phyloP scores from a whole-genome alignment of 306 rosid species.

The Cucumis hystrix region DNA sequence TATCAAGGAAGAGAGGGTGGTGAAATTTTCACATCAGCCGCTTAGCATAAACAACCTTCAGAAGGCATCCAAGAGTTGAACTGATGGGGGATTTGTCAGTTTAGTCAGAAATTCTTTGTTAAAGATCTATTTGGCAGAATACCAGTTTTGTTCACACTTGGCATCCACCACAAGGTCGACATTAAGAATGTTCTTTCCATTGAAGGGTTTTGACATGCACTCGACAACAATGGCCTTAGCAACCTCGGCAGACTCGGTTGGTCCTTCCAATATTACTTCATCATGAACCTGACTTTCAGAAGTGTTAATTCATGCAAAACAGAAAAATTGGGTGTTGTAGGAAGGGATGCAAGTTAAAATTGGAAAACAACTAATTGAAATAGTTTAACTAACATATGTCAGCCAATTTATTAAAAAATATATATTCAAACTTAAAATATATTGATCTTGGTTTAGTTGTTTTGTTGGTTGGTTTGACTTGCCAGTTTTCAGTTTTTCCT shows the following conservation, averaged over 20 bases:
- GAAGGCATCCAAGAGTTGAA: background rate
- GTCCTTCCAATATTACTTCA: constrained; percentile 97
- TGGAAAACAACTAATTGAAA: background rate
- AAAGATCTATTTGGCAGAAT: constrained; percentile 43
- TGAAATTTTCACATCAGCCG: background rate
- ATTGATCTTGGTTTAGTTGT: background rate
- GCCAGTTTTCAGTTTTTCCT: background rate
- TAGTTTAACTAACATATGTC: background rate
- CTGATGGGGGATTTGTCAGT: background rate
- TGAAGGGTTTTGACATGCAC: constrained; percentile 83
- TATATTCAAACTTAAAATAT: background rate
- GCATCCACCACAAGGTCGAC: constrained; percentile 85
- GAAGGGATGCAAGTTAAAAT: background rate
- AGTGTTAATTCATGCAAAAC: background rate
- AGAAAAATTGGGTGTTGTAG: background rate
- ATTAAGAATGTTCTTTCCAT: constrained; percentile 53
- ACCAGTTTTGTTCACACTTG: constrained; percentile 85
- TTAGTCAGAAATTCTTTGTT: background rate
- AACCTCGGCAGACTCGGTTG: constrained; percentile 62
- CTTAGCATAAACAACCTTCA: background rate
- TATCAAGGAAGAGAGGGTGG: background rate
- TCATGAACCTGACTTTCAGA: constrained; percentile 61
- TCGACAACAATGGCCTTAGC: constrained; percentile 83
- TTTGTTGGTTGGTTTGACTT: background rate
- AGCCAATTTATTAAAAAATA: background rate